Base-by-base conservation (phyloP, 2,329 filamentous ascomycete species). In the Fusarium sp. region DNA sequence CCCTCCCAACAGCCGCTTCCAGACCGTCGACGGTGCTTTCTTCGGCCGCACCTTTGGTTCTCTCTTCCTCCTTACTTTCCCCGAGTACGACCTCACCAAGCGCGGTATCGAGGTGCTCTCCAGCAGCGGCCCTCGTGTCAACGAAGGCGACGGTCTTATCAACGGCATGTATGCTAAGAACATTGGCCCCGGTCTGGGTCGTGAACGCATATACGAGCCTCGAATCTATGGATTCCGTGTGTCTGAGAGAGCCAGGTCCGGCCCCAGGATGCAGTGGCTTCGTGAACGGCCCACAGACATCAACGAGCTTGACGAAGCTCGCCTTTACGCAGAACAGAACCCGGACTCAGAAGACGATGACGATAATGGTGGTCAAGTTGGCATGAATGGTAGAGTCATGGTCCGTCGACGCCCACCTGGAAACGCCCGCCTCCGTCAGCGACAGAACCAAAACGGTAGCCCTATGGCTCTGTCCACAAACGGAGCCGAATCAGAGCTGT, bases 61-160 rank as follows among this genome's bases (percentile, higher is more conserved):
- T 45, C 89, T 99, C 62, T 99, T 99, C 83, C 93, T 99, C 78
- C 95, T 99, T 84, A 99, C 95, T 38, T 99, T 98, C 80, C 95
- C 96, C 36, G 96, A 99, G 77, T 92, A 97, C 76, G 94, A 97
- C 73, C 89, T 98, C 62, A 90, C 90, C 33, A 90, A 91, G 75
- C 89, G 89, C 72, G 90, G 90, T 58, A 82, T 84, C 55, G 86
- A 91, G 50, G 82, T 86, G n/a, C 81, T 91, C 57, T 79, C 80
- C 67, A 73, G 72, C 69, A 66, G 71, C 28, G 74, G 71, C 52
- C 76, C 80, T 31, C 76, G 78, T 20, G 69, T 80, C 34, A 65
- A 79, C 38, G 78, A 78, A 4, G 82, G 83, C 28, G 85, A 88
- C 20, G 77, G 78, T 10, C 83, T 86, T 68, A 89, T 98, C 74